Conservation (phyloP, 352 stramenopile genomes). For the Globisporangium canariense region DNA sequence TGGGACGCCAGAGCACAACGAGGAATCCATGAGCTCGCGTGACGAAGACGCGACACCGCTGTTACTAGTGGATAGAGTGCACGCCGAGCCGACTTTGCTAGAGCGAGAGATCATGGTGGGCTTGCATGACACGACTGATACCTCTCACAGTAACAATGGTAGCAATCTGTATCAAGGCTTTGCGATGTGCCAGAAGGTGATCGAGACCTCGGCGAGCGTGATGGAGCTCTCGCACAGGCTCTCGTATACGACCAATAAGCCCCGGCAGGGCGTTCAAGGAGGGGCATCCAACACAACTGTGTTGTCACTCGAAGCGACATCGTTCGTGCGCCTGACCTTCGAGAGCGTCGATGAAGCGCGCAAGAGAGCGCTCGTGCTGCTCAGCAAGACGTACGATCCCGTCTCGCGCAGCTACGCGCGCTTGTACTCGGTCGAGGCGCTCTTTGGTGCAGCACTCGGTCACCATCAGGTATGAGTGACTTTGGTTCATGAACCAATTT, state of each 20-base stretch:
- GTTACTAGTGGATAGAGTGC: constrained; percentile 51
- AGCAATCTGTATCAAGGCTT: constrained; percentile 29
- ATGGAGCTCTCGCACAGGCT: constrained; percentile 44
- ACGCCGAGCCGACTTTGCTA: constrained; percentile 52
- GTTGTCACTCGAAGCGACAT: constrained; percentile 29
- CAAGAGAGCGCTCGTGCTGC: constrained; percentile 56
- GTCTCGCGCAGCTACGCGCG: constrained; percentile 49
- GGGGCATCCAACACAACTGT: not conserved
- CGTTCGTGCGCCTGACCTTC: constrained; percentile 72
- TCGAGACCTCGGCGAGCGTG: constrained; percentile 31
- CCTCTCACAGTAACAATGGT: constrained; percentile 13
- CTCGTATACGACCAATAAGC: constrained; percentile 26
- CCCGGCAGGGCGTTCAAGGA: constrained; percentile 11
- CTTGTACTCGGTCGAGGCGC: constrained; percentile 59
- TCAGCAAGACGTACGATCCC: constrained; percentile 78
- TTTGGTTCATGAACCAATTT: not conserved
- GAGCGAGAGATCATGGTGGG: constrained; percentile 57
- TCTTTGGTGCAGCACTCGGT: constrained; percentile 44
- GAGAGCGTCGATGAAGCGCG: constrained; percentile 65
- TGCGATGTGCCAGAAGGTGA: constrained; percentile 30
- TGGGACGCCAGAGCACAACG: constrained; percentile 40
- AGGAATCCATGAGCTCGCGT: constrained; percentile 59
- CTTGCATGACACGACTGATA: not conserved
- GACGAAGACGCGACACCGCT: constrained; percentile 48
- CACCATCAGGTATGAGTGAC: constrained; percentile 47